phyloP scores from a whole-genome alignment of 2,329 filamentous ascomycete species.

The Beauveria sp. region DNA sequence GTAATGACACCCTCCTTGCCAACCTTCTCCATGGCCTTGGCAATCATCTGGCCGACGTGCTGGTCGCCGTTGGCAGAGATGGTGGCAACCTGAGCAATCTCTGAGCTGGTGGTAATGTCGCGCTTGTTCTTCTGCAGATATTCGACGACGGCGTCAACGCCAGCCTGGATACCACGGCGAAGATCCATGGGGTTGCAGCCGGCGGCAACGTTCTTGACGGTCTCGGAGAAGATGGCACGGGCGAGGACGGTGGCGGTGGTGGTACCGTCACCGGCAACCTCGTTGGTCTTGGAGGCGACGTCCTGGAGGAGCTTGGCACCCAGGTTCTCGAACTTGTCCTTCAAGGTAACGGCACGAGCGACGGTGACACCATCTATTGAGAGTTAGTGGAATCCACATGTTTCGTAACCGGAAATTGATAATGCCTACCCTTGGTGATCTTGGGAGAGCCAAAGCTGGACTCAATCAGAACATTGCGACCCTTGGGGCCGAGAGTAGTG shows the following conservation, averaged over 20 bases:
- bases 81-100: slow-evolving; percentile 96
- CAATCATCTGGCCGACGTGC: slow-evolving; percentile 91
- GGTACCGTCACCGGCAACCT: slow-evolving; percentile 96
- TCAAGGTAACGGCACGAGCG: slow-evolving; percentile 79
- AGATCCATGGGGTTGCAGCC: slow-evolving; percentile 99
- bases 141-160: slow-evolving; percentile 88
- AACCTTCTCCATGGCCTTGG: slow-evolving; percentile 99
- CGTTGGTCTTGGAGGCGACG: slow-evolving; percentile 98
- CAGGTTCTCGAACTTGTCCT: slow-evolving; percentile 99
- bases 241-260: slow-evolving; percentile 96
- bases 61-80: slow-evolving; percentile 96
- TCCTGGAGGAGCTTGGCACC: slow-evolving; percentile 94
- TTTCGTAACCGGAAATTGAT: neutral
- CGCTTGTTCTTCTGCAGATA: slow-evolving; percentile 94
- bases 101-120: slow-evolving; percentile 93
- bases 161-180: slow-evolving; percentile 91
- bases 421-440: slow-evolving; percentile 86
- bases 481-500: slow-evolving; percentile 94
- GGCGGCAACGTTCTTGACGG: slow-evolving; percentile 98
- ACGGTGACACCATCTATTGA: slow-evolving; percentile 74
- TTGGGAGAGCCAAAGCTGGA: slow-evolving; percentile 98
- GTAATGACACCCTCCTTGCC: slow-evolving; percentile 99
- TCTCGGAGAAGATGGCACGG: slow-evolving; percentile 98
- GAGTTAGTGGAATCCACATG: neutral
- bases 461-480: slow-evolving; percentile 96